Evolutionary conservation across 83 land plant species (phyloP).

Genomic region (Thuja plicata): DNA sequence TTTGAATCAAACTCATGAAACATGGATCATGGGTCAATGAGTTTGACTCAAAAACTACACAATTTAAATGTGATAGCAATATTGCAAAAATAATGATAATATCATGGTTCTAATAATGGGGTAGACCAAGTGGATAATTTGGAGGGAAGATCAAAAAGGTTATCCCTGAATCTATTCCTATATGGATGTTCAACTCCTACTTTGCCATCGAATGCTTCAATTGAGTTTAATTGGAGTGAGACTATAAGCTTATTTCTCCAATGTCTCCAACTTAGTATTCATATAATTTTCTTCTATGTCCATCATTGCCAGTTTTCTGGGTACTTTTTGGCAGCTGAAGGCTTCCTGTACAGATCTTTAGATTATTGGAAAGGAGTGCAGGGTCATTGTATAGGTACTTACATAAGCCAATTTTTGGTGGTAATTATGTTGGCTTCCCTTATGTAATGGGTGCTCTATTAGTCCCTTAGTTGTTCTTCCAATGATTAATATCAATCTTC

Average conservation of each 20-base stretch:
- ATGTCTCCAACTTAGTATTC: background rate
- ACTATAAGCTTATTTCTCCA: background rate
- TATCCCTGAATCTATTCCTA: no score
- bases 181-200: background rate
- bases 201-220: background rate
- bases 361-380: background rate
- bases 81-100: no score
- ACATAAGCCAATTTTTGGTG: background rate
- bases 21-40: no score
- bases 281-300: no score
- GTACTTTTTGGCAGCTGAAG: background rate
- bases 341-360: background rate
- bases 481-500: background rate
- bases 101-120: background rate
- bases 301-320: background rate
- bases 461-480: background rate
- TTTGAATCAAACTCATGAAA: no score
- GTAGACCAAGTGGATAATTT: background rate
- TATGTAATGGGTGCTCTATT: background rate
- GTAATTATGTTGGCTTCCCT: background rate
- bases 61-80: no score
- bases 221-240: background rate
- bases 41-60: no score
- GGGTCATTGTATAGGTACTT: background rate
- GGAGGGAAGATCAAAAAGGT: no score